Conservation (phyloP, 139 green algal species). For the Tetradesmus lagerheimii region DNA sequence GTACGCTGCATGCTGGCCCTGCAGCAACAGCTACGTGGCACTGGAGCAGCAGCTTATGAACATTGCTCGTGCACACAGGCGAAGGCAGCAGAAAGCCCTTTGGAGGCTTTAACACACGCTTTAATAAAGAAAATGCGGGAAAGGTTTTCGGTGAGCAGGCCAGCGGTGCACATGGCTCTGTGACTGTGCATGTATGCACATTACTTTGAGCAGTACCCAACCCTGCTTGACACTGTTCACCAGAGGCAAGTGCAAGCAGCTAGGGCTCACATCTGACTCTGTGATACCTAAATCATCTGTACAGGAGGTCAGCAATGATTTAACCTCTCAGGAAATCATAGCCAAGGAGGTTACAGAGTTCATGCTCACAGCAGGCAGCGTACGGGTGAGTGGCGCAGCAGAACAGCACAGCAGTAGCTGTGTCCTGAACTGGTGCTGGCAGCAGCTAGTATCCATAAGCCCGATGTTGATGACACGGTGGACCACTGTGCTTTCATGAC, state of each 20-base stretch:
- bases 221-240: background rate
- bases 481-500: background rate
- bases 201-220: background rate
- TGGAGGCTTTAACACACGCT: slow-evolving; percentile 35
- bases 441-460: background rate
- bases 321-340: slow-evolving; percentile 60
- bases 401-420: background rate
- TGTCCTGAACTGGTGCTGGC: background rate
- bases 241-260: background rate
- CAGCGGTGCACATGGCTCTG: background rate
- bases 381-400: slow-evolving; percentile 43
- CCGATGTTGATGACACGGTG: background rate
- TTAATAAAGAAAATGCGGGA: slow-evolving; percentile 44
- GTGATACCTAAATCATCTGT: background rate
- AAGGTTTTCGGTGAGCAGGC: slow-evolving; percentile 7
- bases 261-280: background rate
- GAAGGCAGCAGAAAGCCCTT: slow-evolving; percentile 33
- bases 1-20: background rate
- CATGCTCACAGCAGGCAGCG: slow-evolving; percentile 43
- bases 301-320: slow-evolving; percentile 43
- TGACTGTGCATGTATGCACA: background rate
- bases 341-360: slow-evolving; percentile 54
- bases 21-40: background rate
- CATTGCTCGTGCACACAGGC: slow-evolving; percentile 1
- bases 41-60: background rate